These are phyloP conservation scores for Syzygium jambos DNA, from an alignment of 345 rosid genomes.

Conservation along the genomic window DNA sequence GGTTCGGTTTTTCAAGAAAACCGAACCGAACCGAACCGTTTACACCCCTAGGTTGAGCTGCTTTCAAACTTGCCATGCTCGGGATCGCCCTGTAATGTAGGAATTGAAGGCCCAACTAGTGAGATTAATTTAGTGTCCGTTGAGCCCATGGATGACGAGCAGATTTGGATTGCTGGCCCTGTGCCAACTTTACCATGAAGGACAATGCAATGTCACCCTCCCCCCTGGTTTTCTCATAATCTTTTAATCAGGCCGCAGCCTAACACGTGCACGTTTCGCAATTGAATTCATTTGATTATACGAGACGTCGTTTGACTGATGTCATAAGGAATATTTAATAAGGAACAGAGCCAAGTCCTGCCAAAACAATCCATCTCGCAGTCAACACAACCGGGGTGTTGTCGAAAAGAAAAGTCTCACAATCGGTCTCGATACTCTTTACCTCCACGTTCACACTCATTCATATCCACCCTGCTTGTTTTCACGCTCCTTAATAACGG, in stretches of 20 bases:
- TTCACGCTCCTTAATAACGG: neutral
- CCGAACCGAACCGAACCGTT: no score
- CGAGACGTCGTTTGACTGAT: neutral
- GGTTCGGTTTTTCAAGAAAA: no score
- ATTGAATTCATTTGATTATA: neutral
- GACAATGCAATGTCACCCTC: neutral
- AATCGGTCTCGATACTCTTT: neutral
- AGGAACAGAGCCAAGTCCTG: no score
- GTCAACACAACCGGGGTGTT: neutral
- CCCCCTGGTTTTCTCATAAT: neutral
- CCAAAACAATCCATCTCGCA: no score
- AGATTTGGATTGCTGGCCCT: neutral
- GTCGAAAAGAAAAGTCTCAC: neutral
- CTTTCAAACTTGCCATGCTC: neutral
- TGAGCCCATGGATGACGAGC: neutral
- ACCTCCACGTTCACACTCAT: neutral
- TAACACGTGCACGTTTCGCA: neutral
- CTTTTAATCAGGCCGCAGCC: neutral
- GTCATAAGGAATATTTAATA: neutral
- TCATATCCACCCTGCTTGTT: neutral
- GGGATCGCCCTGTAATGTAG: neutral
- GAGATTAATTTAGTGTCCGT: neutral
- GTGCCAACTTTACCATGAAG: neutral
- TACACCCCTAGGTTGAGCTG: neutral
- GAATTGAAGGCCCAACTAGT: neutral